phyloP scores from a whole-genome alignment of 371 early-diverging fungal species.

The Parasitella parasitica region DNA sequence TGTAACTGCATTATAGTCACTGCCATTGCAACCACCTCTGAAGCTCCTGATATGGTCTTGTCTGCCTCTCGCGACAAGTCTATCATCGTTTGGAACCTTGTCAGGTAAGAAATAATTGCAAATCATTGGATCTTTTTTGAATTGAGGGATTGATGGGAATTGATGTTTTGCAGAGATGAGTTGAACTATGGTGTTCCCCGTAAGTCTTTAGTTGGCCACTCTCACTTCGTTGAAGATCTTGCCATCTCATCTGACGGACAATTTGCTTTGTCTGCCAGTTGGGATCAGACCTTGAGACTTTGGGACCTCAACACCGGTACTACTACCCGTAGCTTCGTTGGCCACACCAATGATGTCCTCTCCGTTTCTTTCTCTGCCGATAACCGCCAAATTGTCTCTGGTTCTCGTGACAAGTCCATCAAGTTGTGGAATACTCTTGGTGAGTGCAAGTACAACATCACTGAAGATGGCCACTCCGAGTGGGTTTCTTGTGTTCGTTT shows the following conservation, averaged over 20 bases:
- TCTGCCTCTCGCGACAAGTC: constrained; percentile 97
- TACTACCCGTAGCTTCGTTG: constrained; percentile 95
- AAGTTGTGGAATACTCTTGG: constrained; percentile 99
- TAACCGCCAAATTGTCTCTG: constrained; percentile 98
- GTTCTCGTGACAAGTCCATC: constrained; percentile 97
- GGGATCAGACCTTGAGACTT: constrained; percentile 98
- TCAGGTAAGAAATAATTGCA: too few species aligned
- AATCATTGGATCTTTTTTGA: neutral
- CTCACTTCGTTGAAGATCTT: constrained; percentile 97
- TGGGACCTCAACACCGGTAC: constrained; percentile 95
- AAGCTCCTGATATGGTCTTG: constrained; percentile 91
- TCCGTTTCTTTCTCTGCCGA: constrained; percentile 99
- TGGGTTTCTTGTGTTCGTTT: constrained; percentile 99
- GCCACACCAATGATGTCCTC: constrained; percentile 96
- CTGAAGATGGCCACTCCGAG: constrained; percentile 93
- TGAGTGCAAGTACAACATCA: constrained; percentile 97
- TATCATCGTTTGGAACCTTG: constrained; percentile 95
- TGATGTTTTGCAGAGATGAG: constrained; percentile 74
- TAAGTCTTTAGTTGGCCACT: constrained; percentile 92
- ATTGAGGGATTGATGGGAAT: neutral
- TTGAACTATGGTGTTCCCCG: constrained; percentile 89
- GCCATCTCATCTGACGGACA: constrained; percentile 97
- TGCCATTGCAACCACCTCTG: constrained; percentile 92
- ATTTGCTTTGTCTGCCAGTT: constrained; percentile 96
- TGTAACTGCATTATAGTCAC: constrained; percentile 61